Evolutionary conservation across 495 filamentous ascomycete species (phyloP).

Genomic region (Hypoxylon rickii): DNA sequence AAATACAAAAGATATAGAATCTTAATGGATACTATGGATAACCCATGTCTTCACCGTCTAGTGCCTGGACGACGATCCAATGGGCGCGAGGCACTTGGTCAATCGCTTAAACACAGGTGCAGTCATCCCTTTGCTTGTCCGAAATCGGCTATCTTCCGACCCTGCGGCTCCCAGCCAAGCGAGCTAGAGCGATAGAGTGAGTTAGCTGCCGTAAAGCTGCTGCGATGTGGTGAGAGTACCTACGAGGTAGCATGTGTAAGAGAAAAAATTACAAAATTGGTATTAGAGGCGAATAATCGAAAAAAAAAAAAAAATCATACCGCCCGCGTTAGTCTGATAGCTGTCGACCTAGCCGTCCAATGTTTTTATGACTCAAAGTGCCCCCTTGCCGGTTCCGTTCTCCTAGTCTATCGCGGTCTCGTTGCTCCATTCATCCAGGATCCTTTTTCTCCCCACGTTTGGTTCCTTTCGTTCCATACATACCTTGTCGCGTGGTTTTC

Average conservation of each 20-base stretch:
- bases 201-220: slow-evolving; percentile 9
- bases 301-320: background rate
- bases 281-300: slow-evolving; percentile 21
- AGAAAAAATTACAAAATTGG: too few species aligned
- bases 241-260: too few species aligned
- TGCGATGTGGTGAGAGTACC: too few species aligned
- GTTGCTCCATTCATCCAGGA: background rate
- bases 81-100: slow-evolving; percentile 13
- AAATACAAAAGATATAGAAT: background rate
- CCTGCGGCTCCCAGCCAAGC: slow-evolving; percentile 7
- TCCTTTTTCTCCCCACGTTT: too few species aligned
- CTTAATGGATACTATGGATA: background rate
- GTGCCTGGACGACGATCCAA: slow-evolving; percentile 16
- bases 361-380: slow-evolving; percentile 25
- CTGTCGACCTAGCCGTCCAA: too few species aligned
- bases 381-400: slow-evolving; percentile 3
- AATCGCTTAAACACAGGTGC: too few species aligned
- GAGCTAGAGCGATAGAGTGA: background rate
- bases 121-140: slow-evolving; percentile 14
- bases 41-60: slow-evolving; percentile 3
- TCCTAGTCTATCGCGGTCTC: background rate
- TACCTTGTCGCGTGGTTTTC: slow-evolving; percentile 14
- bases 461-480: slow-evolving; percentile 4
- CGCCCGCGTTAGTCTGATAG: slow-evolving; percentile 4
- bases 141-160: slow-evolving; percentile 27